Base-by-base conservation (phyloP, 1,284 basidiomycete species). In the Pyrrhoderma lamaoense region DNA sequence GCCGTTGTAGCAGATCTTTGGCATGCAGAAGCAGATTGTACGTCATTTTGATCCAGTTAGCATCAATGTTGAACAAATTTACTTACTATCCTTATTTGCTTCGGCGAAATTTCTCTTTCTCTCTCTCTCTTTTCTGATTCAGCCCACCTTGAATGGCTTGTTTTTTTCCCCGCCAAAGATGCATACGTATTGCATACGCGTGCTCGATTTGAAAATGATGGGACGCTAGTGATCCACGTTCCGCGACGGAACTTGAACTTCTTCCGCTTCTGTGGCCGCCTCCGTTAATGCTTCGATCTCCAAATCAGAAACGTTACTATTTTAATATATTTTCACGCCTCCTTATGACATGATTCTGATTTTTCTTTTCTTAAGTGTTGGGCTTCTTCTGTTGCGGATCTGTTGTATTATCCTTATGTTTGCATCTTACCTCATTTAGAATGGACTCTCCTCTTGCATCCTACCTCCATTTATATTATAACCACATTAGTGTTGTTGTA, bases 1-100 rank as follows among this genome's bases (percentile, higher is more conserved):
- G 57, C 58, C 2, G 58, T 65, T n/a, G 59, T 62, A 8, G 63
- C 62, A 18, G 62, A 63, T 52, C 48, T 63, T 43, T 65, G 63
- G 63, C 58, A 64, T 43, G 44, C 52, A 11, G 62, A 64, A 51
- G 37, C 55, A 34, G 59, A 65, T 48, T 62, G 63, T 65, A 55
- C 57, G 63, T 60, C 27, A 31, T 31, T 11, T 19, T 11, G 36
- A 16, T 7, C 14, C 34, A 19, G 3, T 14, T 47, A 47, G 36
- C 19, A 49, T 49, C 36, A 2, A 21, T 40, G 5, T 5, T 21
- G 38, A 14, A 40, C 38, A 7, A 7, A 3, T 8, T 31, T 31
- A 31, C 27, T 31, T 31, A 31, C 27, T 5, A n/a, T n/a, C n/a
- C n/a, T n/a, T n/a, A 37, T 8, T 11, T 11, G 14, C 8, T 45